phyloP scores from a whole-genome alignment of 805 yeast genomes.

The Yarrowia yakushimensis region DNA sequence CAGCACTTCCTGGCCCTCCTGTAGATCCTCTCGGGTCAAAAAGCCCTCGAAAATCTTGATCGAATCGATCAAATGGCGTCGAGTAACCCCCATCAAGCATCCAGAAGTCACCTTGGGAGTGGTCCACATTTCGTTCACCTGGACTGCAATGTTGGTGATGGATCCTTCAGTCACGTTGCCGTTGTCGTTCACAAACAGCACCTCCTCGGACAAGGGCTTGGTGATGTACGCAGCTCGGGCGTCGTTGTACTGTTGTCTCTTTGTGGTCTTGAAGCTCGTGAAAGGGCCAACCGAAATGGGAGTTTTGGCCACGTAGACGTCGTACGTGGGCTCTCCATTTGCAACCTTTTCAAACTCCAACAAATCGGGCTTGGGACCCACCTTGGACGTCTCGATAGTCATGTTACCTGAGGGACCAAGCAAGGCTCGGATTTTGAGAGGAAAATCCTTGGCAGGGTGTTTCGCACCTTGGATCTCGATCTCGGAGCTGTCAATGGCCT shows the following conservation, averaged over 20 bases:
- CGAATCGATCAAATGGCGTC: slow-evolving; percentile 11
- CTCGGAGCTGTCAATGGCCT: neutral
- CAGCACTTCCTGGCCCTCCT: slow-evolving; percentile 17
- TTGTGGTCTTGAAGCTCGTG: slow-evolving; percentile 19
- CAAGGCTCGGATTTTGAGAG: slow-evolving; percentile 6
- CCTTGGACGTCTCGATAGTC: slow-evolving; percentile 2
- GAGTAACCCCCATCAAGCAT: slow-evolving; percentile 14
- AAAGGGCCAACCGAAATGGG: slow-evolving; percentile 7
- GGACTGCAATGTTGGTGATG: slow-evolving; percentile 11
- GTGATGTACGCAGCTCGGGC: slow-evolving; percentile 1
- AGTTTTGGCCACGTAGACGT: neutral
- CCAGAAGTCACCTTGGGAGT: slow-evolving; percentile 20
- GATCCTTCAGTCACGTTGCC: slow-evolving; percentile 20
- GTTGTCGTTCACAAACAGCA: slow-evolving; percentile 10
- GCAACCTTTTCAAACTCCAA: slow-evolving; percentile 6
- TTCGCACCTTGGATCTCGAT: neutral
- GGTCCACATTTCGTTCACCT: slow-evolving; percentile 19
- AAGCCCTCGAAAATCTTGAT: slow-evolving; percentile 3
- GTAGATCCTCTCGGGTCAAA: neutral
- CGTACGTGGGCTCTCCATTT: neutral
- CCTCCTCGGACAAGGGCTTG: neutral
- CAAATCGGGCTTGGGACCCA: neutral
- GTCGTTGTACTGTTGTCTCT: slow-evolving; percentile 5
- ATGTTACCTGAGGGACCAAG: neutral
- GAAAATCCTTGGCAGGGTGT: neutral